Evolutionary conservation across 2,329 filamentous ascomycete species (phyloP).

Genomic region (Pseudocercospora fuligena): DNA sequence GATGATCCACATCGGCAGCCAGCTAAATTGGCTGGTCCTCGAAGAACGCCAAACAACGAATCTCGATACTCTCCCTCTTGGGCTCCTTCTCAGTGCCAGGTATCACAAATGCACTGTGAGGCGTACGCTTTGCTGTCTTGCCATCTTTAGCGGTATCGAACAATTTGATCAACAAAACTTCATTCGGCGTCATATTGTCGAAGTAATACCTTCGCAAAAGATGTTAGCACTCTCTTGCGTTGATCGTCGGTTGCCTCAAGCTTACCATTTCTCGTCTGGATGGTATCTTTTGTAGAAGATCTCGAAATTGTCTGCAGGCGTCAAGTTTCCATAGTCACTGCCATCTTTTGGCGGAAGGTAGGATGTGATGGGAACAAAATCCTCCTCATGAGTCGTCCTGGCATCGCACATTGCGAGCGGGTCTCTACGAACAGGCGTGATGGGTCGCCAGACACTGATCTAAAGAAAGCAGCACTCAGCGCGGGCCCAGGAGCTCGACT

Average conservation of each 20-base stretch:
- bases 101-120: not conserved
- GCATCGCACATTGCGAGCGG: not conserved
- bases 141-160: not conserved
- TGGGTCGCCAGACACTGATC: conserved; percentile 10
- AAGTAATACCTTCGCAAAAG: not conserved
- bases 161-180: not conserved
- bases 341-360: not conserved
- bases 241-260: not conserved
- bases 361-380: not conserved
- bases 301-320: not conserved
- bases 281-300: not conserved
- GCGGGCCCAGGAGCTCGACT: no score
- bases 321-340: not conserved
- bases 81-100: not conserved
- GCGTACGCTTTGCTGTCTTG: not conserved
- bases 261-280: not conserved
- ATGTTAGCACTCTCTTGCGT: not conserved
- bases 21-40: not conserved
- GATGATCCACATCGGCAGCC: not conserved
- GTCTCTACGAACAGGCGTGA: not conserved
- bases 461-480: not conserved
- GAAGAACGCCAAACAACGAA: not conserved
- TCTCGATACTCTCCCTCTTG: not conserved
- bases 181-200: not conserved
- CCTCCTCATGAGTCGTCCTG: not conserved